Percentiles rank a stretch among this genome's conserved stretches.
Evolutionary conservation across 2,329 filamentous ascomycete species (phyloP).

Genomic region (Xylaria arbuscula): DNA sequence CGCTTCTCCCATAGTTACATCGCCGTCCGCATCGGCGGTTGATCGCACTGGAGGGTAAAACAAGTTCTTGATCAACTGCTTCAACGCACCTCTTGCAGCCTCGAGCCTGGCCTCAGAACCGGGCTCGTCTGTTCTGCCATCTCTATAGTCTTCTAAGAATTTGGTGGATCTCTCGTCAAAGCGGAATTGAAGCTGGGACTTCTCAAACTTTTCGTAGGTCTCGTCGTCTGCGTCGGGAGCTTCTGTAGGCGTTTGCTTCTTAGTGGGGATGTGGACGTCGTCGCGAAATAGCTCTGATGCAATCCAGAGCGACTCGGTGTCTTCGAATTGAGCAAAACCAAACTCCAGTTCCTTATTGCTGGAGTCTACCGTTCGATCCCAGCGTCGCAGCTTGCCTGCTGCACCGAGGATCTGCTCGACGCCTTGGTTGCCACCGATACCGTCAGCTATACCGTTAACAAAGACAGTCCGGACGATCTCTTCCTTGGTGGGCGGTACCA

Average conservation of each 20-base stretch:
- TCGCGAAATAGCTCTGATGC: conserved; percentile 87
- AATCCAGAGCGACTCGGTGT: conserved; percentile 85
- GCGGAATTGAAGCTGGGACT: conserved; percentile 75
- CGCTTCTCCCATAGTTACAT: conserved; percentile 74
- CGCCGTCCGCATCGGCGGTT: conserved; percentile 71
- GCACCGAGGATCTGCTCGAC: conserved; percentile 81
- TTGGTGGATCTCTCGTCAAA: conserved; percentile 85
- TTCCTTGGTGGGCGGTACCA: conserved; percentile 86
- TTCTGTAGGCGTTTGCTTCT: conserved; percentile 71
- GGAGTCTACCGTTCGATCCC: conserved; percentile 81
- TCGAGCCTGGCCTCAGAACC: conserved; percentile 75
- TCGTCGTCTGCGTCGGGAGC: conserved; percentile 58
- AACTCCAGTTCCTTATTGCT: conserved; percentile 79
- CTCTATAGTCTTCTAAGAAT: conserved; percentile 85
- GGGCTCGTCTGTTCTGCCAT: conserved; percentile 71
- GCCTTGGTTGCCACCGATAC: conserved; percentile 78
- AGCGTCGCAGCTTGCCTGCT: conserved; percentile 84
- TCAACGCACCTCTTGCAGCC: conserved; percentile 74
- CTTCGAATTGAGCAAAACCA: conserved; percentile 95
- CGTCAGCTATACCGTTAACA: conserved; percentile 84
- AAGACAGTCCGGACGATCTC: conserved; percentile 94
- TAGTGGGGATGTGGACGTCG: conserved; percentile 81
- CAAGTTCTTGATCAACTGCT: conserved; percentile 75
- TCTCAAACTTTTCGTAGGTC: conserved; percentile 69
- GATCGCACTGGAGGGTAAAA: conserved; percentile 71